These are phyloP conservation scores for Globisporangium abappressorium DNA, from an alignment of 352 stramenopile genomes.

Conservation along the genomic window DNA sequence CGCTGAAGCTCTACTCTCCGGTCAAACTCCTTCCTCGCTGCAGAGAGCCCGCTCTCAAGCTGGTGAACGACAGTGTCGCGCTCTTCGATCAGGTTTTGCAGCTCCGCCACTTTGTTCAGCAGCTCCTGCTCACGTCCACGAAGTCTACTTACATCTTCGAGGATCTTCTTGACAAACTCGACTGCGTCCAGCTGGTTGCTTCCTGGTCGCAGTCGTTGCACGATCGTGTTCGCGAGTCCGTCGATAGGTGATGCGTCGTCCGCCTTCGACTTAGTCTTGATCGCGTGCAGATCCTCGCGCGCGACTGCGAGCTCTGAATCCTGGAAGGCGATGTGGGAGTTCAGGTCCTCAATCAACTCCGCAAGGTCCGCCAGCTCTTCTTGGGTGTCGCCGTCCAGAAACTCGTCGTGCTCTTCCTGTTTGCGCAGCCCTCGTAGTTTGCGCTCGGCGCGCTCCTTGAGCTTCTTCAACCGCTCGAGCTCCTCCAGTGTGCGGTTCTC, in stretches of 20 bases:
- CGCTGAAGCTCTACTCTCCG: conserved; percentile 50
- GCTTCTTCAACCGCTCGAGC: conserved; percentile 63
- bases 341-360: conserved; percentile 74
- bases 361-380: conserved; percentile 71
- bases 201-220: conserved; percentile 27
- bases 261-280: conserved; percentile 38
- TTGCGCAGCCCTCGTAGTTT: conserved; percentile 49
- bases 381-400: conserved; percentile 57
- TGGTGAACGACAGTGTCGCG: conserved; percentile 47
- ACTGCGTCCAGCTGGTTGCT: not conserved
- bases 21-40: conserved; percentile 73
- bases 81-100: conserved; percentile 41
- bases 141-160: conserved; percentile 50
- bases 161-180: conserved; percentile 41
- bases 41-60: conserved; percentile 55
- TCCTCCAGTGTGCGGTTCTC: conserved; percentile 62
- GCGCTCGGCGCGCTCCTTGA: conserved; percentile 59
- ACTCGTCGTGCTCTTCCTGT: conserved; percentile 49
- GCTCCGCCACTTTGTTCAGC: conserved; percentile 31
- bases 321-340: conserved; percentile 82
- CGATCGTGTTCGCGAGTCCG: conserved; percentile 26
- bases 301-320: conserved; percentile 60
- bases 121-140: conserved; percentile 46
- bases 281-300: conserved; percentile 46
- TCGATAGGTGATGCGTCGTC: conserved; percentile 52